Base-by-base conservation (phyloP, 208 protist genomes). In the Trypanosoma platydactyli region DNA sequence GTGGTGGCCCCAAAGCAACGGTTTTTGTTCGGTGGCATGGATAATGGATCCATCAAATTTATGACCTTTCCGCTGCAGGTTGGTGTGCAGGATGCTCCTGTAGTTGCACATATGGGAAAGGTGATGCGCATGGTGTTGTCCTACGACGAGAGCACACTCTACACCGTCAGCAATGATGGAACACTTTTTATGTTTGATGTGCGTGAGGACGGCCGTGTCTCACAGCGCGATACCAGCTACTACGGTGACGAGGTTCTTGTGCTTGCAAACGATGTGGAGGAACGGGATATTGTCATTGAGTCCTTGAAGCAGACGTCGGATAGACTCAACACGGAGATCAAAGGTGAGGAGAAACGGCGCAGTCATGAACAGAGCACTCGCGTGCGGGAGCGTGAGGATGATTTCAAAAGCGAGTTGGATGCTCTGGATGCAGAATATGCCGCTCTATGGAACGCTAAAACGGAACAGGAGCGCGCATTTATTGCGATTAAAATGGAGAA, bases 301-400 rank as follows among this genome's bases (percentile, higher is more conserved):
- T 90, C 84, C 40, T 76, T 96, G n/a, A 83, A 88, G 72, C 80
- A 92, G 54, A 84, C 88, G 59, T 87, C 97, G 3, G 92, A 94
- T 42, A 92, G 94, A 63, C 79, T 98, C 13, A 90, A 87, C 64
- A 90, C 94, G 12, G 91, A 98, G 62, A 94, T 97, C 53, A 93
- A 98, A 52, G 94, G 96, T 58, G 89, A 98, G 56, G 90, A 98
- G 65, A 96, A 97, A 70, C 83, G 96, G 13, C 86, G 94, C 41
- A 92, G 89, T 29, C 85, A 98, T 58, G 91, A 97, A 77, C 91
- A 97, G 73, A 84, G 84, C 42, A 95, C 97, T 24, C 91, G 91
- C 20, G 62, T 98, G 41, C 92, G 94, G 58, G 95, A 97, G 71
- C 83, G 92, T 27, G 83, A 73, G 29, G 89, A 97, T 55, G 89